Evolutionary conservation across 108 stramenopile genomes (phyloP).

Genomic region (Asterionellopsis glacialis): DNA sequence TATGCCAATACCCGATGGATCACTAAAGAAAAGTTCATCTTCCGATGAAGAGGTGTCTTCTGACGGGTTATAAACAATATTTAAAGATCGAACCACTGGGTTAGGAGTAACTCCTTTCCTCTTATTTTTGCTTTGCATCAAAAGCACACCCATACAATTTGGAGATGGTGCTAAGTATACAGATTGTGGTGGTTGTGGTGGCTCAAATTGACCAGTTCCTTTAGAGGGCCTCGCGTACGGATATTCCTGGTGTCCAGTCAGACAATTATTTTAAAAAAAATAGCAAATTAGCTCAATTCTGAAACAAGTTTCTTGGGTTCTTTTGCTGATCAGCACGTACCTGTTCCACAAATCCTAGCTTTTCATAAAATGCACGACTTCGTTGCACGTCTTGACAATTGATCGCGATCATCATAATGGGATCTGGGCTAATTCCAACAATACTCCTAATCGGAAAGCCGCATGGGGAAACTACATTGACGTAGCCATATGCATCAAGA

Average conservation of each 20-base stretch:
- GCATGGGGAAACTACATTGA: constrained; percentile 73
- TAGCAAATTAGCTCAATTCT: too few species aligned
- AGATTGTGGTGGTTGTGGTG: constrained; percentile 64
- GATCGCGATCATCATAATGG: constrained; percentile 83
- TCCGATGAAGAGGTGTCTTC: constrained; percentile 6
- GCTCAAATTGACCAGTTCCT: constrained; percentile 79
- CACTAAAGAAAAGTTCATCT: constrained; percentile 20
- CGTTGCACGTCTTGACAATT: constrained; percentile 61
- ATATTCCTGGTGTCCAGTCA: constrained; percentile 24
- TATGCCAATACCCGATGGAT: constrained; percentile 61
- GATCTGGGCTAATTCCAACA: constrained; percentile 77
- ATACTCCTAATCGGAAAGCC: constrained; percentile 79
- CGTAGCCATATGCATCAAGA: constrained; percentile 76
- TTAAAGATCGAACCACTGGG: constrained; percentile 55
- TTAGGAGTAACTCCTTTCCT: constrained; percentile 35
- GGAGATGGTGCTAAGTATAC: constrained; percentile 71
- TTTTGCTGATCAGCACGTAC: constrained; percentile 4
- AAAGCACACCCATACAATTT: constrained; percentile 77
- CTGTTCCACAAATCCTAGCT: constrained; percentile 69
- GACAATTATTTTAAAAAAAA: background rate
- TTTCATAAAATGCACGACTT: constrained; percentile 64
- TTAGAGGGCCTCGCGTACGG: constrained; percentile 72
- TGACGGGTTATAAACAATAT: constrained; percentile 70
- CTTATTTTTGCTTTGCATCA: constrained; percentile 51
- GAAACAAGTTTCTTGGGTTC: too few species aligned